Evolutionary conservation across 257 asterid species (phyloP).

Genomic region (Solanum tarapatanum): DNA sequence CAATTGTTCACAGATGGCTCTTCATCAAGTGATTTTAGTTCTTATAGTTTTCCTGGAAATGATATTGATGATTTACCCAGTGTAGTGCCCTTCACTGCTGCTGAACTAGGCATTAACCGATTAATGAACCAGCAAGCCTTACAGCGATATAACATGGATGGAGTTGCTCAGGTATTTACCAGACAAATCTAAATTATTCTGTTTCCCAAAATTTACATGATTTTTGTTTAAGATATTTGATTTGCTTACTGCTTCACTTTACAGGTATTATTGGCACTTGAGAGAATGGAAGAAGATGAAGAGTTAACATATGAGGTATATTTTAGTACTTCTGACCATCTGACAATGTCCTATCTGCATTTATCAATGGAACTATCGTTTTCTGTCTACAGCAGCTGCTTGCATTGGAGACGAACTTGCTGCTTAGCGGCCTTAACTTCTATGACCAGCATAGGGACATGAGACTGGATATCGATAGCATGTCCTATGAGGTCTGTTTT

Average conservation of each 20-base stretch:
- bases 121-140: conserved; percentile 20
- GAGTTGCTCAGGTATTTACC: conserved; percentile 50
- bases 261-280: conserved; percentile 65
- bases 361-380: background rate
- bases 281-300: conserved; percentile 64
- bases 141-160: conserved; percentile 37
- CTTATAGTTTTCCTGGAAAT: conserved; percentile 26
- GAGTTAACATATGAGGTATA: conserved; percentile 64
- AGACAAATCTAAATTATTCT: background rate
- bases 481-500: conserved; percentile 79
- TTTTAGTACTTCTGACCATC: background rate
- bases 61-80: conserved; percentile 19
- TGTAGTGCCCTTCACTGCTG: conserved; percentile 15
- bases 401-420: conserved; percentile 50
- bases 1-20: conserved; percentile 21
- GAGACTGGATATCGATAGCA: conserved; percentile 85
- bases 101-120: conserved; percentile 23
- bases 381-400: conserved; percentile 45
- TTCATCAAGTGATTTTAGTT: conserved; percentile 35
- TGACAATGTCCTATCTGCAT: background rate
- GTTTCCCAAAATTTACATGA: background rate
- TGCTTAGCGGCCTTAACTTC: conserved; percentile 49
- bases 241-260: background rate
- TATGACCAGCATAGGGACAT: conserved; percentile 74
- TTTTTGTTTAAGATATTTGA: background rate